phyloP scores from a whole-genome alignment of 495 filamentous ascomycete genomes.

The Durotheca rogersii region DNA sequence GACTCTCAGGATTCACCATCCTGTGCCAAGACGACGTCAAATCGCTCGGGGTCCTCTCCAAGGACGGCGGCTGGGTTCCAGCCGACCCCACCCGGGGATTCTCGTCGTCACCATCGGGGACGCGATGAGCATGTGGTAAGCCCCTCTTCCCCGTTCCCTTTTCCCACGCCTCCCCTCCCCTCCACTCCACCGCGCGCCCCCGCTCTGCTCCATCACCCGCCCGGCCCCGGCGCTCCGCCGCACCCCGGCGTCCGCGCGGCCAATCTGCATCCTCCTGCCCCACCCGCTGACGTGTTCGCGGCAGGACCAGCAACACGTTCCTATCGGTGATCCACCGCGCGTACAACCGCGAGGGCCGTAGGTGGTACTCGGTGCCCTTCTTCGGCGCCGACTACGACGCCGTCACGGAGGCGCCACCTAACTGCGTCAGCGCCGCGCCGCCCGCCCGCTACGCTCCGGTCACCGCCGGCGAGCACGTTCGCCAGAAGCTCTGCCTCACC shows the following conservation, averaged over 20 bases:
- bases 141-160: too few relatives aligned
- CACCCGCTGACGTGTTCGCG: too few relatives aligned
- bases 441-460: not conserved
- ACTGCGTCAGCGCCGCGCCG: too few relatives aligned
- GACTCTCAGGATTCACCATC: conserved; percentile 42
- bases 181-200: too few relatives aligned
- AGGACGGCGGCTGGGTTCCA: conserved; percentile 51
- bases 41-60: conserved; percentile 49
- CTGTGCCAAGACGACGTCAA: conserved; percentile 52
- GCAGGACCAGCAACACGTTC: conserved; percentile 55
- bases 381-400: conserved; percentile 48
- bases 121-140: not conserved
- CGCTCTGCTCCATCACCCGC: too few relatives aligned
- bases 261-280: too few relatives aligned
- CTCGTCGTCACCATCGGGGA: conserved; percentile 63
- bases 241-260: too few relatives aligned
- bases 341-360: conserved; percentile 41
- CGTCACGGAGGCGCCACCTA: not conserved
- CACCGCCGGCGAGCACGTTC: not conserved
- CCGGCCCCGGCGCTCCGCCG: too few relatives aligned
- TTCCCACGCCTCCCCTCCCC: too few relatives aligned
- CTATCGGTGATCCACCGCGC: conserved; percentile 57
- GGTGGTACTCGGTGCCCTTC: conserved; percentile 57
- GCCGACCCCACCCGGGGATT: conserved; percentile 51
- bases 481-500: not conserved